Base-by-base conservation (phyloP, 129 eudicot genomes). In the Smallanthus sonchifolius region DNA sequence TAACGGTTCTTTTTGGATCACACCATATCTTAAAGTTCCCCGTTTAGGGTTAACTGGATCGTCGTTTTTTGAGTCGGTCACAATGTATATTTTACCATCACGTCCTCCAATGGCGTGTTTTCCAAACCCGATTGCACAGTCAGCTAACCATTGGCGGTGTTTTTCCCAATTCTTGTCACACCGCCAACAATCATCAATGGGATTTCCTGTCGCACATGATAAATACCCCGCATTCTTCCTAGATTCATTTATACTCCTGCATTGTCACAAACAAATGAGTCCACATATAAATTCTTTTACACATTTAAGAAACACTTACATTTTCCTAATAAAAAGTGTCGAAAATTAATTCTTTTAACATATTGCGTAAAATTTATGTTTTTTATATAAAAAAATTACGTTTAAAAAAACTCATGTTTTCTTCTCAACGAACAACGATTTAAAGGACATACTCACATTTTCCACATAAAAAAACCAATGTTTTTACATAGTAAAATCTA, bases 161-260 rank as follows among this genome's bases (percentile, higher is more conserved):
- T 62, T 65, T n/a, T 70, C 84, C 96, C 96, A 89, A 9, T 83
- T 64, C 24, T 69, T 61, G 79, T 89, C 96, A 59, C 96, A 89
- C 7, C 96, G 75, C 96, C 96, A 90, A 72, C 96, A 90, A 79
- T 90, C 92, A 70, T 90, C 96, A 4, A 90, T 87, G 0, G 96
- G 96, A 71, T 89, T 89, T 7, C 96, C 96, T 2, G 88, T 86
- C 65, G 39, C n/a, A 59, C 65, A 59, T 28, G 39, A 59, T 59
- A 59, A 59, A 59, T 0, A 59, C 4, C 36, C 89, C 51, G 83
- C 40, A 30, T 81, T 86, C 76, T 92, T 84, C 69, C 92, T 86
- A 5, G 88, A 70, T 20, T 82, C 84, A 63, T 87, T 79, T 57
- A 73, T 62, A 40, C 69, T 73, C 69, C 77, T 73, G 19, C 36